Conservation (phyloP, 352 stramenopile species). For the Hyaloperonospora arabidopsidis region DNA sequence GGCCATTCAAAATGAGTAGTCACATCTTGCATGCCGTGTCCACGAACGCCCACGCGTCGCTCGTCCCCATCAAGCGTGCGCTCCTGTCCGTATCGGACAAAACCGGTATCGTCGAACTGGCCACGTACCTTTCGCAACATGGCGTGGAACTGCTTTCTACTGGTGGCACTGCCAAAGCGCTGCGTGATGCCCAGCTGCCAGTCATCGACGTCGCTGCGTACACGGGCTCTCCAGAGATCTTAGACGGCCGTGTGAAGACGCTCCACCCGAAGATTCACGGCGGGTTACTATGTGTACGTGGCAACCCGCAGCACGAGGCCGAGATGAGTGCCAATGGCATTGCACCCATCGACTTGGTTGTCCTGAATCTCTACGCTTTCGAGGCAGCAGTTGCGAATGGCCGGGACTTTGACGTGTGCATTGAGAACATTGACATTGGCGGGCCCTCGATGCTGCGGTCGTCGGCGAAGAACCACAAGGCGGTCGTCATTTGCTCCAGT, state of each 20-base stretch:
- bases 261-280: conserved; percentile 99
- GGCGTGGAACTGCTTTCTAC: conserved; percentile 97
- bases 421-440: conserved; percentile 99
- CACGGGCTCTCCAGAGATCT: conserved; percentile 96
- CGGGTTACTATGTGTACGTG: conserved; percentile 94
- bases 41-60: conserved; percentile 44
- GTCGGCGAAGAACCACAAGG: conserved; percentile 99
- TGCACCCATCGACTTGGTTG: conserved; percentile 97
- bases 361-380: conserved; percentile 99
- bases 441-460: conserved; percentile 98
- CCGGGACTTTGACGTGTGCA: conserved; percentile 95
- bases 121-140: conserved; percentile 86
- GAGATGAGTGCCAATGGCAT: conserved; percentile 96
- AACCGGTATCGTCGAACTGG: conserved; percentile 95
- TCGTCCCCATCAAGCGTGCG: conserved; percentile 92
- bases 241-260: conserved; percentile 99
- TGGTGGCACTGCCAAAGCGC: conserved; percentile 94
- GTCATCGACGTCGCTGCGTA: conserved; percentile 97
- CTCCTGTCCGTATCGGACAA: conserved; percentile 99
- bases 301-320: conserved; percentile 93
- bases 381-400: conserved; percentile 92
- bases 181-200: conserved; percentile 91
- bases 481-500: conserved; percentile 95
- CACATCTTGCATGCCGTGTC: conserved; percentile 78
- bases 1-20: conserved; percentile 16